Evolutionary conservation across 257 asterid genomes (phyloP), one percentile per base, ranked within the genome.

Genomic region (Fraxinus pennsylvanica): DNA sequence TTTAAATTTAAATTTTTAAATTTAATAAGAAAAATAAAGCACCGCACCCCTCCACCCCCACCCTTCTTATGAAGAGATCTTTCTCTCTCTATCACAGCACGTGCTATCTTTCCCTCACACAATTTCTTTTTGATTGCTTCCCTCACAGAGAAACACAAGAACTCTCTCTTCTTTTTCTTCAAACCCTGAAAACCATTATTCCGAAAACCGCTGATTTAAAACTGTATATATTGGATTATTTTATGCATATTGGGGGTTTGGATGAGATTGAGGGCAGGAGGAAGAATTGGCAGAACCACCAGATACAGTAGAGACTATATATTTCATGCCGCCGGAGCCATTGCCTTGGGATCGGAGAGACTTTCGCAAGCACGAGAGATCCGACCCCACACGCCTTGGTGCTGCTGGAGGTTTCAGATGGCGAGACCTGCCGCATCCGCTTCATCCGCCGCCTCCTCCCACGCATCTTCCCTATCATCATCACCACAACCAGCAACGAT

Each of bases 261-360:
- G 35, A 63, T 63, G 69, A 63, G 69, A 63, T 3, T 63, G 36
- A 22, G 69, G 67, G 22, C 4, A 59, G 30, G 66, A 63, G 33
- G 69, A 63, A 63, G 69, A 9, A 13, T 63, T 27, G 69, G 69
- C 69, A 9, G 19, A 63, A 63, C 17, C 15, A 27, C 8, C 17
- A 63, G 69, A 15, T 63, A 63, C 21, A 63, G 69, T 27, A 63
- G 36, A 27, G 69, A 63, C 19, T 22, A 4, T 63, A 27, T 47
- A 65, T 78, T 91, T 91, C 90, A 93, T 95, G 98, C 96, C 97
- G 88, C 91, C 97, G 78, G 99, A 95, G 91, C 94, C 94, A 80
- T 85, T 88, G 87, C 89, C 94, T 17, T 91, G 98, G 98, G 99
- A 95, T 90, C 97, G 98, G 90, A 93, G 92, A 85, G 99, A 90